Conservation (phyloP, 192 early-diverging fungal species). For the Gorgonomyces haynaldii region DNA sequence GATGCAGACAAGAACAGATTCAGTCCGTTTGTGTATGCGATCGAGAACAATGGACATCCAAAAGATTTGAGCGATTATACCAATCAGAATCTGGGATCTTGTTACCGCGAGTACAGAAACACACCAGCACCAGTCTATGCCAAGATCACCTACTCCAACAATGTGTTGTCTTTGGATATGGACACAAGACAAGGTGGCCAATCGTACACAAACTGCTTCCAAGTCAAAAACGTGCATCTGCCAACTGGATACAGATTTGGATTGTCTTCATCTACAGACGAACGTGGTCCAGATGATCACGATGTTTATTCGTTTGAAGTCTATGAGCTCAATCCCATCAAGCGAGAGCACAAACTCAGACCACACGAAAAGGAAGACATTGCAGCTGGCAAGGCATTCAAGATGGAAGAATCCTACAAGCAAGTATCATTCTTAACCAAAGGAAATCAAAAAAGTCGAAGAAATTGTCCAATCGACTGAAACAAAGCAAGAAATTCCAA, state of each 20-base stretch:
- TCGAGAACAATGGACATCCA: slow-evolving; percentile 56
- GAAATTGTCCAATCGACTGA: slow-evolving; percentile 17
- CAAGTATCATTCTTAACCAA: slow-evolving; percentile 5
- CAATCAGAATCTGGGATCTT: slow-evolving; percentile 22
- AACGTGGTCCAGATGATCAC: slow-evolving; percentile 56
- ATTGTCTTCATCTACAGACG: slow-evolving; percentile 28
- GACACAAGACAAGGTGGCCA: slow-evolving; percentile 44
- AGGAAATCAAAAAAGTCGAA: slow-evolving; percentile 25
- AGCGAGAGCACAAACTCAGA: slow-evolving; percentile 20
- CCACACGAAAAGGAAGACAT: slow-evolving; percentile 24
- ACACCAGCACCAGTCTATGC: slow-evolving; percentile 37
- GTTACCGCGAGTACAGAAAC: slow-evolving; percentile 59
- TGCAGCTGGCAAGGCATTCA: slow-evolving; percentile 19
- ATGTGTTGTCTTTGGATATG: slow-evolving; percentile 35
- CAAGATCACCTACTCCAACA: slow-evolving; percentile 48
- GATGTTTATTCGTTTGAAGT: slow-evolving; percentile 57
- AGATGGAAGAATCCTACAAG: slow-evolving; percentile 11
- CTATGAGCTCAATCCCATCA: slow-evolving; percentile 54
- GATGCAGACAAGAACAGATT: slow-evolving; percentile 23
- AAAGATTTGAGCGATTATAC: slow-evolving; percentile 28
- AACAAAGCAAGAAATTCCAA: slow-evolving; percentile 2
- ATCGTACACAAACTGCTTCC: slow-evolving; percentile 45
- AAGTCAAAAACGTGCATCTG: slow-evolving; percentile 31
- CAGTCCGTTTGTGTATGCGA: slow-evolving; percentile 42
- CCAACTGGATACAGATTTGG: slow-evolving; percentile 70